phyloP scores from a whole-genome alignment of 805 yeast species.

The Ogataea sp. region DNA sequence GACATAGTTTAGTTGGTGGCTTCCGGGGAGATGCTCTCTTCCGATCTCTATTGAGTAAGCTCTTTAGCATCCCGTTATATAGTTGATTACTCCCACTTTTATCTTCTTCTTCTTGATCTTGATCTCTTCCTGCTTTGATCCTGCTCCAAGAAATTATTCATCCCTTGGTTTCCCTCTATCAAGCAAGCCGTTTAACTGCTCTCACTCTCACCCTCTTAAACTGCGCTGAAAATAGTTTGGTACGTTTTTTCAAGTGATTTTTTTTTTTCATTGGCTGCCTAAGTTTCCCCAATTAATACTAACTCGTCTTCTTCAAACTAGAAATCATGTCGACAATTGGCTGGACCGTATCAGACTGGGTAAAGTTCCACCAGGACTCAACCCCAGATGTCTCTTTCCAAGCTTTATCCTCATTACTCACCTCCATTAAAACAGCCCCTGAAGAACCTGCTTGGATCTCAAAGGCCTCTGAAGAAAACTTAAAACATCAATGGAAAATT shows the following conservation, averaged over 20 bases:
- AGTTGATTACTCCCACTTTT: too few species aligned
- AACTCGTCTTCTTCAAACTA: not conserved
- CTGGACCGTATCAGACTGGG: conserved; percentile 82
- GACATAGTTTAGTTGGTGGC: too few species aligned
- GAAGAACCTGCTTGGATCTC: conserved; percentile 92
- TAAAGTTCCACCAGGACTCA: conserved; percentile 51
- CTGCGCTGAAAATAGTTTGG: too few species aligned
- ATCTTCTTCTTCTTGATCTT: too few species aligned
- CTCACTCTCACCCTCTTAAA: not conserved
- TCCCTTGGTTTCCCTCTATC: too few species aligned
- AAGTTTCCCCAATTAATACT: not conserved
- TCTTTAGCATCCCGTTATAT: too few species aligned
- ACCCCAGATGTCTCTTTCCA: conserved; percentile 55
- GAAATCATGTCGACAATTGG: conserved; percentile 34
- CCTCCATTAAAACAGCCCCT: conserved; percentile 37
- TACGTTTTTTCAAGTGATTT: not conserved
- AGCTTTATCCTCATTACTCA: conserved; percentile 36
- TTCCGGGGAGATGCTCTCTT: too few species aligned
- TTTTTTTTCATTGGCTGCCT: not conserved
- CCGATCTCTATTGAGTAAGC: too few species aligned
- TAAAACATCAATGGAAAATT: conserved; percentile 70
- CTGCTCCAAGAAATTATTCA: too few species aligned
- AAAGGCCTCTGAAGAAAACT: conserved; percentile 50
- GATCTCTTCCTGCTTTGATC: too few species aligned
- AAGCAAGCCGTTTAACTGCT: too few species aligned